phyloP scores from a whole-genome alignment of 306 rosid genomes.

The Ammopiptanthus mongolicus region DNA sequence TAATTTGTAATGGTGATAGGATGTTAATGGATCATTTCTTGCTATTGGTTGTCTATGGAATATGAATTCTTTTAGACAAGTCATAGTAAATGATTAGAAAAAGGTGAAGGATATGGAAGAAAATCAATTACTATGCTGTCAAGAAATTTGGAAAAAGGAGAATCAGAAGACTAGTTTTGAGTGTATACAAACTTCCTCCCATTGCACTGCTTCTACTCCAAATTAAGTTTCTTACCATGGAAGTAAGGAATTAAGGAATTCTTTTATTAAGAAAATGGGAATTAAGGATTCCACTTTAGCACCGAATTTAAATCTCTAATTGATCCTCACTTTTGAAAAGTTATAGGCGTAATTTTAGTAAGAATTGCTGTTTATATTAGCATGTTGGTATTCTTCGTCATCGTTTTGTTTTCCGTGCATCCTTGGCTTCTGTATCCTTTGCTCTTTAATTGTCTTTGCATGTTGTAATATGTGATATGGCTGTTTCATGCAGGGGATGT shows the following conservation, averaged over 20 bases:
- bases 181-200: conserved; percentile 4
- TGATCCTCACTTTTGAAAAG: background rate
- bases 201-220: background rate
- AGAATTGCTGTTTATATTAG: background rate
- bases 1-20: background rate
- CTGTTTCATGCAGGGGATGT: conserved; percentile 76
- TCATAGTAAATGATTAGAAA: background rate
- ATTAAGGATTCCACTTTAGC: background rate
- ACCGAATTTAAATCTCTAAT: background rate
- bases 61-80: conserved; percentile 6
- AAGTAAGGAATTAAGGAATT: background rate
- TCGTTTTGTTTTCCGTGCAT: background rate
- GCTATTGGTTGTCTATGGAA: background rate
- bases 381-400: background rate
- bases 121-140: background rate
- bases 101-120: conserved; percentile 12
- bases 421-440: conserved; percentile 2
- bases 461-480: conserved; percentile 15
- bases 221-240: conserved; percentile 4
- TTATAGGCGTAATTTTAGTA: background rate
- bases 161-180: background rate
- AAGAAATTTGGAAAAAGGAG: background rate
- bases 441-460: background rate
- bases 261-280: background rate
- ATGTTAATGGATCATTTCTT: background rate